Base-by-base conservation (phyloP, 768 basidiomycete genomes). In the Collybiopsis luxurians region DNA sequence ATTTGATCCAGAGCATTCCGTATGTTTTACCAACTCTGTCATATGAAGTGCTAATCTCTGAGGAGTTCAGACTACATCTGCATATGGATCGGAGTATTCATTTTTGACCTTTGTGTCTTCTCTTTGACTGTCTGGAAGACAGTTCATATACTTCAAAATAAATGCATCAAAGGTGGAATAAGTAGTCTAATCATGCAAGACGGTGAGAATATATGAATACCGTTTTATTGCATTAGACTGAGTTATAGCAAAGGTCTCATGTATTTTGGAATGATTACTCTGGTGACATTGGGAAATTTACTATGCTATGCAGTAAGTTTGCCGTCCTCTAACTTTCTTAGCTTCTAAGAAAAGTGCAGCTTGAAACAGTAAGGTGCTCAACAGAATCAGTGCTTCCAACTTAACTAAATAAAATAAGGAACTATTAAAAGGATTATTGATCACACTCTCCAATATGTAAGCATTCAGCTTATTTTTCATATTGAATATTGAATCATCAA, bases 101-200 rank as follows among this genome's bases (percentile, higher is more conserved):
- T 46, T 2, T 17, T 55, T 17, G 54, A 55, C 24, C 31, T 55
- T 7, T 31, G 24, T 6, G 54, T 55, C n/a, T 46, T 55, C 21
- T 17, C 21, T 13, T 31, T 55, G 42, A 55, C 54, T 6, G 43
- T 55, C 15, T 30, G 30, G 44, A 55, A 55, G 43, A 55, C 54
- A 4, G 10, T 13, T 11, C 10, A 46, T 7, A 12, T 55, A 1
- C 19, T 23, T 19, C 45, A 17, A 36, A 13, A n/a, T 17, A 42
- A 24, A 31, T 15, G 0, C 11, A 34, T 17, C 5, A 15, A 42
- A 9, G 31, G 39, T 4, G 19, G 19, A 34, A 31, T 21, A 24
- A 36, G 31, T 34, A 13, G 28, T 36, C 15, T 55, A 2, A 23
- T 55, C 28, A 55, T 46, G 42, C 42, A 43, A 30, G 54, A 55